A percentile compares a stretch with the other conserved stretches of the same genome.
phyloP scores from a whole-genome alignment of 2,329 filamentous ascomycete species.

The Spiromastix sp. region DNA sequence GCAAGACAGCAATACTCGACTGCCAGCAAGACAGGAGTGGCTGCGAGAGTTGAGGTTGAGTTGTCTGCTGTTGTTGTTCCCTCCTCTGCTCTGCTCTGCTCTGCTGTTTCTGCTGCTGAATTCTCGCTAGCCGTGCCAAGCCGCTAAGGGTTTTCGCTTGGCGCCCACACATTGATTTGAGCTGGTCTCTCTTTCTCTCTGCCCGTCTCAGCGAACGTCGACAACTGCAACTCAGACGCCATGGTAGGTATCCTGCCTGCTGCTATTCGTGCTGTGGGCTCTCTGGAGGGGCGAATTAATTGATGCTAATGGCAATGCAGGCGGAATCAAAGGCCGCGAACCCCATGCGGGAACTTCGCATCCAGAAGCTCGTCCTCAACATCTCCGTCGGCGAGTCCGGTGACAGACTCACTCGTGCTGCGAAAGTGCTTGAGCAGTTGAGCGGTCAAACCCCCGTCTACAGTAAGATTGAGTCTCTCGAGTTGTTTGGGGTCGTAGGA shows the following conservation, averaged over 20 bases:
- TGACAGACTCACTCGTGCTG: constrained; percentile 99
- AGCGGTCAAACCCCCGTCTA: constrained; percentile 99
- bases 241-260: constrained; percentile 42
- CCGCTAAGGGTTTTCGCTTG: constrained; percentile 29
- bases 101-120: constrained; percentile 6
- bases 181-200: constrained; percentile 3
- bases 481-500: no score
- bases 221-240: constrained; percentile 32
- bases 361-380: constrained; percentile 99
- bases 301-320: constrained; percentile 28
- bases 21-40: no score
- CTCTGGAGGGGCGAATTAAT: constrained; percentile 2
- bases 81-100: no score
- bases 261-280: no score
- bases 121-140: constrained; percentile 22
- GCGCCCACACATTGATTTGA: constrained; percentile 14
- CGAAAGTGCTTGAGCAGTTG: constrained; percentile 99
- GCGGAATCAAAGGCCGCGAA: constrained; percentile 78
- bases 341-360: constrained; percentile 99
- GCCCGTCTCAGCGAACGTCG: constrained; percentile 15
- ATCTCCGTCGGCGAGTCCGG: constrained; percentile 99
- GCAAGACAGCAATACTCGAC: no score
- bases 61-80: no score
- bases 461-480: constrained; percentile 53
- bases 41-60: no score